A percentile compares a stretch with the other conserved stretches of the same genome.
Evolutionary conservation across 805 yeast species (phyloP).

Genomic region (Pichia membranifaciens): DNA sequence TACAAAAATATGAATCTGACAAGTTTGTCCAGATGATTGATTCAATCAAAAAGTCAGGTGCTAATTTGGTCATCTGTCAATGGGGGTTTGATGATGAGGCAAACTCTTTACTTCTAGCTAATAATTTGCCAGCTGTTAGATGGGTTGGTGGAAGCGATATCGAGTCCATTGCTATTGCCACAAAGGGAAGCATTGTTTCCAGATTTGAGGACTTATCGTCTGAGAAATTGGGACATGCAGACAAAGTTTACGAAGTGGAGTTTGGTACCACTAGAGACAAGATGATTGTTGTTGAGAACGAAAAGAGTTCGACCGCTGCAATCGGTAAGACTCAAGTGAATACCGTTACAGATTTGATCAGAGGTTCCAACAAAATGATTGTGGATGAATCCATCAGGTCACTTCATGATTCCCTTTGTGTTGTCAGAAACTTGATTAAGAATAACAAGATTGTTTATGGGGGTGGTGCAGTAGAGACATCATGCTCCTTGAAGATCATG

Average conservation of each 20-base stretch:
- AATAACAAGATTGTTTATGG: slow-evolving; percentile 97
- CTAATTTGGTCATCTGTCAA: slow-evolving; percentile 94
- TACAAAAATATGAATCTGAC: slow-evolving; percentile 88
- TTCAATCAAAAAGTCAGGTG: slow-evolving; percentile 81
- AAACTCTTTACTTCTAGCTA: slow-evolving; percentile 81
- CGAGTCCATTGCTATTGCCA: slow-evolving; percentile 94
- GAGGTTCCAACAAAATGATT: slow-evolving; percentile 97
- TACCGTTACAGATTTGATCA: slow-evolving; percentile 75
- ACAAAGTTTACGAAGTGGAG: slow-evolving; percentile 76
- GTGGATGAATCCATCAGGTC: slow-evolving; percentile 97
- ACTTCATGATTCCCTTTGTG: slow-evolving; percentile 93
- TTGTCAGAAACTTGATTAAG: slow-evolving; percentile 88
- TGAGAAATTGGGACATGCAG: slow-evolving; percentile 85
- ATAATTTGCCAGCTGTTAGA: slow-evolving; percentile 90
- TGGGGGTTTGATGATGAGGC: slow-evolving; percentile 99
- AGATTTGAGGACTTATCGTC: slow-evolving; percentile 85
- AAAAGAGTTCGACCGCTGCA: slow-evolving; percentile 43
- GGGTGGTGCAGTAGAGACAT: slow-evolving; percentile 97
- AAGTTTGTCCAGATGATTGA: slow-evolving; percentile 89
- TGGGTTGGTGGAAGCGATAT: slow-evolving; percentile 99
- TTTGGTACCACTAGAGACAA: slow-evolving; percentile 96
- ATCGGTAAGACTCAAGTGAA: slow-evolving; percentile 11
- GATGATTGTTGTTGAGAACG: slow-evolving; percentile 90
- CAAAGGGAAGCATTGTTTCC: slow-evolving; percentile 95
- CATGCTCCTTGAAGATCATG: slow-evolving; percentile 86